A percentile compares a stretch with the other conserved stretches of the same genome.
These are phyloP conservation scores for Colletotrichum cuscutae DNA, from an alignment of 2,329 filamentous ascomycete genomes.

Conservation along the genomic window DNA sequence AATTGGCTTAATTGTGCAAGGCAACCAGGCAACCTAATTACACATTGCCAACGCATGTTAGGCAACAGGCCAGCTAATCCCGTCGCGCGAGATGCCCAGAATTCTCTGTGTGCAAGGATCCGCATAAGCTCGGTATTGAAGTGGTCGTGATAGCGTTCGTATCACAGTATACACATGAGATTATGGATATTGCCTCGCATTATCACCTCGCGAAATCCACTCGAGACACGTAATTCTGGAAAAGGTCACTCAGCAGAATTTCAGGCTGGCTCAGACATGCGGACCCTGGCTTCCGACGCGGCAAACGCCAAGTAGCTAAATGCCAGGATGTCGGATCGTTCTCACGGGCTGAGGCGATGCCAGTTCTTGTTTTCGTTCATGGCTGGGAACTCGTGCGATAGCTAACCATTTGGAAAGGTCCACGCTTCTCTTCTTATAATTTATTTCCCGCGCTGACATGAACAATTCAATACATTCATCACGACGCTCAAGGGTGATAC, in stretches of 20 bases:
- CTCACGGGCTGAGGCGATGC: no score
- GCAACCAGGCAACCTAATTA: not conserved
- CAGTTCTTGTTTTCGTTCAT: not conserved
- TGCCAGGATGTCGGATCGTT: no score
- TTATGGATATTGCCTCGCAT: no score
- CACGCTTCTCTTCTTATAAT: not conserved
- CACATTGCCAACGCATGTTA: not conserved
- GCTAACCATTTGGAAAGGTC: not conserved
- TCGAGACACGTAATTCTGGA: no score
- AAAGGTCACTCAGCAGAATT: no score
- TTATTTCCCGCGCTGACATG: not conserved
- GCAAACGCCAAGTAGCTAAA: no score
- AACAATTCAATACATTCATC: not conserved
- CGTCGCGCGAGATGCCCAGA: not conserved
- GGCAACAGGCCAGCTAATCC: not conserved
- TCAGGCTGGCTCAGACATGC: no score
- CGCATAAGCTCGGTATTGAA: not conserved
- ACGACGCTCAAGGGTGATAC: no score
- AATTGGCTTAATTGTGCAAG: not conserved
- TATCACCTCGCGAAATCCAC: no score
- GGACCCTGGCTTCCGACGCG: no score
- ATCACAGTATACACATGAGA: no score
- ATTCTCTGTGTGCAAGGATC: not conserved
- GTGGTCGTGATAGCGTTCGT: no score
- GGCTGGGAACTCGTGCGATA: not conserved